Evolutionary conservation across 306 rosid genomes (phyloP).

Genomic region (Fagus crenata): DNA sequence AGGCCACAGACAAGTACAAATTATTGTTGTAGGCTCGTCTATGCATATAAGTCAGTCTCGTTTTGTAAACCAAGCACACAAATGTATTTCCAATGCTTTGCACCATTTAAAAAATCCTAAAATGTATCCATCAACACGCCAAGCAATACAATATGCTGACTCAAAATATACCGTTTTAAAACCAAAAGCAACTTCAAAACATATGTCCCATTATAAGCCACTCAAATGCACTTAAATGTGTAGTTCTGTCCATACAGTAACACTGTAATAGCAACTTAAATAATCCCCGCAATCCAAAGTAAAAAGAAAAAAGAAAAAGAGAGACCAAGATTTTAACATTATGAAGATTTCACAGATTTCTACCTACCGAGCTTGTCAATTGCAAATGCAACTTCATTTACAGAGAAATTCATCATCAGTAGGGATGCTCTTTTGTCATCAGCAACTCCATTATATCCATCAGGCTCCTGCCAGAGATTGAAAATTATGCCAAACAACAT

Average conservation of each 20-base stretch:
- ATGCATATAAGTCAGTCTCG: neutral
- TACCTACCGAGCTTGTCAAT: constrained; percentile 72
- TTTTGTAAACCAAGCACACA: neutral
- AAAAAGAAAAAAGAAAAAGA: neutral
- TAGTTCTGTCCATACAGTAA: neutral
- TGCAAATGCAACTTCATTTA: constrained; percentile 73
- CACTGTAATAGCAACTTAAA: no score
- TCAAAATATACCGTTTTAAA: no score
- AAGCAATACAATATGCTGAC: neutral
- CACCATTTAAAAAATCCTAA: neutral
- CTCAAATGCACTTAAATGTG: neutral
- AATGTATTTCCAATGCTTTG: neutral
- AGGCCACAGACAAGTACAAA: neutral
- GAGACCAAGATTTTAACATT: neutral
- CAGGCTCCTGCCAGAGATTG: constrained; percentile 60
- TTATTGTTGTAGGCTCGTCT: neutral
- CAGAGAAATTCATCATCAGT: constrained; percentile 74
- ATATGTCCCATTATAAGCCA: neutral
- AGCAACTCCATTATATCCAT: constrained; percentile 35
- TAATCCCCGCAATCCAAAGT: no score
- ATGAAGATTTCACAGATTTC: constrained; percentile 10
- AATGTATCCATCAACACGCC: neutral
- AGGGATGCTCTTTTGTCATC: constrained; percentile 64
- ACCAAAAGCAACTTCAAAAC: neutral
- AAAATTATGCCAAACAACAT: constrained; percentile 27